These are phyloP conservation scores for Cutaneotrichosporon cutaneum DNA, from an alignment of 1,284 basidiomycete genomes.

Conservation along the genomic window DNA sequence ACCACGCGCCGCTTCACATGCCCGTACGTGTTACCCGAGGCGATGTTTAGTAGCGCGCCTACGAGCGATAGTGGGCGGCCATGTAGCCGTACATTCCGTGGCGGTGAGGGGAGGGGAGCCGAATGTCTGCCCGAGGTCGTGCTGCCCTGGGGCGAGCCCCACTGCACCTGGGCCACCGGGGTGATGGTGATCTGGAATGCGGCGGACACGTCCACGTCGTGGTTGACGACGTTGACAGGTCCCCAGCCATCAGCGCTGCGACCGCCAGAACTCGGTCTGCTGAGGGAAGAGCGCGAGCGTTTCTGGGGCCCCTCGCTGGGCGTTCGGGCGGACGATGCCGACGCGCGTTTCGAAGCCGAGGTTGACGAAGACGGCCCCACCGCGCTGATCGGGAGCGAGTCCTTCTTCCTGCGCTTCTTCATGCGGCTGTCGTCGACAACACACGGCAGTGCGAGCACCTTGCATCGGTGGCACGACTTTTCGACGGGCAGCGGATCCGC, in stretches of 20 bases:
- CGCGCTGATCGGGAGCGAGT: neutral
- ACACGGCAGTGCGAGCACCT: conserved; percentile 43
- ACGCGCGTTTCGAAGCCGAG: neutral
- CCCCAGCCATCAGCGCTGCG: neutral
- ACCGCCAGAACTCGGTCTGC: conserved; percentile 1
- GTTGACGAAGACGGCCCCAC: neutral
- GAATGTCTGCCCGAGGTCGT: neutral
- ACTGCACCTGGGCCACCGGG: neutral
- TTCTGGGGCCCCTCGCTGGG: conserved; percentile 6
- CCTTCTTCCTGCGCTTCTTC: conserved; percentile 23
- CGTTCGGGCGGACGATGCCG: conserved; percentile 1
- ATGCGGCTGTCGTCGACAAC: conserved; percentile 43
- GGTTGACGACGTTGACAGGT: conserved; percentile 26
- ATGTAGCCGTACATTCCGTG: conserved; percentile 38
- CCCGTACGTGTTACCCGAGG: conserved; percentile 31
- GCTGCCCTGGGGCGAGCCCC: neutral
- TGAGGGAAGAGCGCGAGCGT: neutral
- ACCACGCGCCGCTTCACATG: conserved; percentile 19
- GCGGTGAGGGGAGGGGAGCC: neutral
- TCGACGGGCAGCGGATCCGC: conserved; percentile 35
- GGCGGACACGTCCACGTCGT: conserved; percentile 32
- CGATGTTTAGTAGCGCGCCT: conserved; percentile 40
- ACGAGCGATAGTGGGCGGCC: conserved; percentile 41
- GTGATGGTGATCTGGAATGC: conserved; percentile 11
- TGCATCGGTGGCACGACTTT: conserved; percentile 48